A percentile compares a stretch with the other conserved stretches of the same genome.
Conservation (phyloP, 441 rosid species). For the Hura crepitans region DNA sequence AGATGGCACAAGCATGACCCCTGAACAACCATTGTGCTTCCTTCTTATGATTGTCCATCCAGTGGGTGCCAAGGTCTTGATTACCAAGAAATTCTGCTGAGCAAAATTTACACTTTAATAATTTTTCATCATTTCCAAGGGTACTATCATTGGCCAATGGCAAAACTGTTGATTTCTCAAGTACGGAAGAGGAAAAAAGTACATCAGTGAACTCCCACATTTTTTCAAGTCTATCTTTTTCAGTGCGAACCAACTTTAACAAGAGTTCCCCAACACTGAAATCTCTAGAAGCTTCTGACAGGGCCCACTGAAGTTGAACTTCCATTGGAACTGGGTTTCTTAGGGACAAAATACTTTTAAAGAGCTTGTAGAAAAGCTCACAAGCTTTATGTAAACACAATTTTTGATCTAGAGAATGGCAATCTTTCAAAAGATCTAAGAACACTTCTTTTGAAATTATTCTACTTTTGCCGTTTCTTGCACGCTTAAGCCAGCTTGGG, state of each 20-base stretch:
- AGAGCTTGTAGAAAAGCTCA: slow-evolving; percentile 89
- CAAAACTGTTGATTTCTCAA: slow-evolving; percentile 43
- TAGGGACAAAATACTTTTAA: slow-evolving; percentile 77
- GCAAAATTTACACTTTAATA: slow-evolving; percentile 64
- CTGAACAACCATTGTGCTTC: slow-evolving; percentile 78
- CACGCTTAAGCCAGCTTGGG: slow-evolving; percentile 99
- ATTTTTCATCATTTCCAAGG: slow-evolving; percentile 38
- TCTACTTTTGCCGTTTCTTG: slow-evolving; percentile 96
- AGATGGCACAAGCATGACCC: slow-evolving; percentile 93
- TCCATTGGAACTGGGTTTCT: slow-evolving; percentile 95
- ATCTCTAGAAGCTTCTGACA: slow-evolving; percentile 82
- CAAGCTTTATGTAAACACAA: slow-evolving; percentile 84
- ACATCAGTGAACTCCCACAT: slow-evolving; percentile 69
- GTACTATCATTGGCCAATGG: slow-evolving; percentile 37
- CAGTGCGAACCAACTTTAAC: slow-evolving; percentile 63
- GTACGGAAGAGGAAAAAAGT: slow-evolving; percentile 29
- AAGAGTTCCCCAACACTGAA: slow-evolving; percentile 60
- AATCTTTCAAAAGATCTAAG: slow-evolving; percentile 60
- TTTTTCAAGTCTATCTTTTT: slow-evolving; percentile 70
- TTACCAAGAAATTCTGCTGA: slow-evolving; percentile 48
- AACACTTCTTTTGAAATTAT: slow-evolving; percentile 92
- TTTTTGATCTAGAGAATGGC: slow-evolving; percentile 60
- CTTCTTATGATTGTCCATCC: slow-evolving; percentile 69
- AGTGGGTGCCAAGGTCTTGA: slow-evolving; percentile 55
- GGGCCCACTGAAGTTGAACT: slow-evolving; percentile 94